Base-by-base conservation (phyloP, 1,284 basidiomycete species). In the Psilocybe mexicana region DNA sequence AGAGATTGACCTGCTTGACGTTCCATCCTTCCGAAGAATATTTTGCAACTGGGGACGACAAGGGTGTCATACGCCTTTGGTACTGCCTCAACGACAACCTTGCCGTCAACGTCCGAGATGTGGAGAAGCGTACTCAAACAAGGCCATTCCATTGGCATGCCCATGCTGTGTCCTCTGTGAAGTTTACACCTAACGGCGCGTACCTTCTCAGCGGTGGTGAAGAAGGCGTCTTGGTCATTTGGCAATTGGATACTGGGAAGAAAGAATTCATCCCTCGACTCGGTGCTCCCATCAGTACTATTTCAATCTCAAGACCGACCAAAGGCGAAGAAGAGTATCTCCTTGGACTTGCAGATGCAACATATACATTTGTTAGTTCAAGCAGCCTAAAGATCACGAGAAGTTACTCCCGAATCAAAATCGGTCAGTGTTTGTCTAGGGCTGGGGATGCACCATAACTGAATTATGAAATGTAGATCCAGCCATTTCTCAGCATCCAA, bases 121-220 rank as follows among this genome's bases (percentile, higher is more conserved):
- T 86, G 24, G 87, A 90, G 72, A 89, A 87, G 72, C 85, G 82
- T 61, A 84, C 90, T 1, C 88, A 93, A 61, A 96, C 94, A 0
- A 91, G 93, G 0, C 85, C 88, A 3, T 76, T 98, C 49, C 96
- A 98, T 73, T 99, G 97, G 97, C 97, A 99, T 70, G 91, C 96
- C 0, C 96, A 99, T 71, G 86, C 94, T 4, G 93, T 99, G n/a
- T 87, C 91, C 1, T 90, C 92, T 1, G 74, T 99, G 26, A 79
- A 89, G 0, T 99, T 98, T 72, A 93, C 94, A 0, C 75, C 88
- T 1, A 96, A 96, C 63, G 97, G 97, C 11, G 90, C 94, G 2
- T 96, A 98, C 70, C 77, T 99, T 23, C 76, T 99, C 48, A 97
- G 93, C 55, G 97, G 95, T 63, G 97, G 97, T 45, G 94, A 98